These are phyloP conservation scores for Prinsepia uniflora DNA, from an alignment of 306 rosid genomes.

Conservation along the genomic window DNA sequence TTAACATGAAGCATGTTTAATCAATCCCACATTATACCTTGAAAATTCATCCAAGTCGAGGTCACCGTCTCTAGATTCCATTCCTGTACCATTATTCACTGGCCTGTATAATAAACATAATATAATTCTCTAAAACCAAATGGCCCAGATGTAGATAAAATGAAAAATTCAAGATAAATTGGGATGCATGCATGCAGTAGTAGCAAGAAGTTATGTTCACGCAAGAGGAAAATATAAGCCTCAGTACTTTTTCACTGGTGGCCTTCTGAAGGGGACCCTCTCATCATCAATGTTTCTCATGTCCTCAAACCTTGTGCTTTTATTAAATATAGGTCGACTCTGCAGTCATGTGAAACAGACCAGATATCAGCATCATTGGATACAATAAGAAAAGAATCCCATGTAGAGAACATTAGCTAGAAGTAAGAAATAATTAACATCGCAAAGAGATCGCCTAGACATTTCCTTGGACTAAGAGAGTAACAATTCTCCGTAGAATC, in stretches of 20 bases:
- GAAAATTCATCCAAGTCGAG: constrained; percentile 87
- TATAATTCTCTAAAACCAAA: not conserved
- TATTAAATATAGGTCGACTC: constrained; percentile 94
- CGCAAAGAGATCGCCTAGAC: not conserved
- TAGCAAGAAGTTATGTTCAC: not conserved
- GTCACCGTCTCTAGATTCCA: constrained; percentile 92
- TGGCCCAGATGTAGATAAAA: not conserved
- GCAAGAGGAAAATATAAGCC: not conserved
- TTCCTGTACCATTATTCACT: constrained; percentile 64
- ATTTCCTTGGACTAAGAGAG: not conserved
- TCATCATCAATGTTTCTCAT: constrained; percentile 79
- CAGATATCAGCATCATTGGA: not conserved
- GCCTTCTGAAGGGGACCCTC: constrained; percentile 70
- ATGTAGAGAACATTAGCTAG: not conserved
- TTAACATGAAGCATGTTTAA: not conserved
- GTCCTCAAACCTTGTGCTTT: constrained; percentile 95
- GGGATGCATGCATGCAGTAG: not conserved
- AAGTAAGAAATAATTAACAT: not conserved
- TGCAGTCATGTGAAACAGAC: constrained; percentile 36
- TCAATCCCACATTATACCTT: constrained; percentile 46
- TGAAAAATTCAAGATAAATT: not conserved
- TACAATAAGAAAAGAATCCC: not conserved
- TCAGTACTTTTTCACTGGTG: constrained; percentile 63
- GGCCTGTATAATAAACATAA: constrained; percentile 43
- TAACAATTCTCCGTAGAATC: not conserved